Percentiles rank a stretch among this genome's conserved stretches.
Evolutionary conservation across 768 basidiomycete species (phyloP).

Genomic region (Mycena galopus): DNA sequence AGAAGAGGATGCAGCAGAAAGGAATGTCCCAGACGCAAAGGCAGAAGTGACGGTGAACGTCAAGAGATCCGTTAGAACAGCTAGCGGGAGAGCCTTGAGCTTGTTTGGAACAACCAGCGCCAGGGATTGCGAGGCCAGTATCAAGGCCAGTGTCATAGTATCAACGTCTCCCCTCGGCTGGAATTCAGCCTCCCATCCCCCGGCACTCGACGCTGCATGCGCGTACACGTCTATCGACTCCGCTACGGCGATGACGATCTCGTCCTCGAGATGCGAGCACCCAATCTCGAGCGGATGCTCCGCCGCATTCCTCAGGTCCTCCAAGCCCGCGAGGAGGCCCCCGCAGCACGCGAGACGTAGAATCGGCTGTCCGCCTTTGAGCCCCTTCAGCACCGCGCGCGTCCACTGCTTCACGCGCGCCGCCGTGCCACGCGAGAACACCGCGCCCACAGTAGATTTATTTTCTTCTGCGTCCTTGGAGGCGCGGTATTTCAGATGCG

Average conservation of each 20-base stretch:
- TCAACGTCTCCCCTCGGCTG: constrained; percentile 64
- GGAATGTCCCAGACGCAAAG: constrained; percentile 69
- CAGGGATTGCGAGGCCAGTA: constrained; percentile 72
- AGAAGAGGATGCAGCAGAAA: constrained; percentile 52
- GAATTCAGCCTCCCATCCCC: constrained; percentile 79
- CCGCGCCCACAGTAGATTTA: constrained; percentile 46
- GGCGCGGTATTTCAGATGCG: constrained; percentile 64
- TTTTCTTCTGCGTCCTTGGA: constrained; percentile 51
- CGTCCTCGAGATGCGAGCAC: constrained; percentile 68
- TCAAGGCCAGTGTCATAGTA: constrained; percentile 63
- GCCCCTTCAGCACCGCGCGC: constrained; percentile 63
- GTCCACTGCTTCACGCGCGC: constrained; percentile 65
- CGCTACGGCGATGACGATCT: constrained; percentile 76
- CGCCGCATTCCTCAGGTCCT: constrained; percentile 60
- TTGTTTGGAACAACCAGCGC: constrained; percentile 66
- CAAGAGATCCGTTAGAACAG: constrained; percentile 50
- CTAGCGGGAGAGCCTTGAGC: constrained; percentile 72
- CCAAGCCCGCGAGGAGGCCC: constrained; percentile 74
- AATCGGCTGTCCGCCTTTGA: constrained; percentile 76
- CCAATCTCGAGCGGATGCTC: constrained; percentile 45
- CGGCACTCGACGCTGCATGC: constrained; percentile 25
- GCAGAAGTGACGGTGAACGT: constrained; percentile 66
- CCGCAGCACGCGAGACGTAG: constrained; percentile 72
- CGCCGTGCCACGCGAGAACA: constrained; percentile 56
- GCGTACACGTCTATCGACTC: constrained; percentile 77